phyloP scores from a whole-genome alignment of 164 flowering plant genomes.

The Brasenia schreberi region DNA sequence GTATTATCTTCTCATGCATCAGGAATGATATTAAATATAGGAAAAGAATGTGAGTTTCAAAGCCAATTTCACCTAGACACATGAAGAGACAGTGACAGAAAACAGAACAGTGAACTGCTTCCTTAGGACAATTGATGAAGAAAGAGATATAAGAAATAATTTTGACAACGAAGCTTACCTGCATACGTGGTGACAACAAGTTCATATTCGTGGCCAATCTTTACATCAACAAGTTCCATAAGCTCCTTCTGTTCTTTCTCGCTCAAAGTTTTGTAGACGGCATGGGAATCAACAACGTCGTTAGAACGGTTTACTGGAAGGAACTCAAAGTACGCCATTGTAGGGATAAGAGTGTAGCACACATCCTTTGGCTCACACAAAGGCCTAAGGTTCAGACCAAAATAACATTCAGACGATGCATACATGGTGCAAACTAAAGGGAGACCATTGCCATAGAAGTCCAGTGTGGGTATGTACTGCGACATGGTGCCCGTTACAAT shows the following conservation, averaged over 20 bases:
- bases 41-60: too few relatives aligned
- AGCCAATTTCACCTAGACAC: too few relatives aligned
- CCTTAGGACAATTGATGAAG: neutral
- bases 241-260: slow-evolving; percentile 58
- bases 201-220: slow-evolving; percentile 89
- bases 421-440: slow-evolving; percentile 69
- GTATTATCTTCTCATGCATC: too few relatives aligned
- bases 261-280: slow-evolving; percentile 40
- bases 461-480: slow-evolving; percentile 65
- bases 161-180: neutral
- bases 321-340: neutral
- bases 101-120: neutral
- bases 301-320: slow-evolving; percentile 6
- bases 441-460: slow-evolving; percentile 47
- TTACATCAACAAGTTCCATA: slow-evolving; percentile 79
- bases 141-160: neutral
- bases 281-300: slow-evolving; percentile 12
- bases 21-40: too few relatives aligned
- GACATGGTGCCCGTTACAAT: slow-evolving; percentile 88
- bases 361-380: slow-evolving; percentile 13
- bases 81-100: neutral
- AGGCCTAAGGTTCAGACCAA: slow-evolving; percentile 75
- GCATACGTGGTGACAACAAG: neutral
- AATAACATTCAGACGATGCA: slow-evolving; percentile 77
- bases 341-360: neutral